Evolutionary conservation across 2,329 filamentous ascomycete species (phyloP).

Genomic region (Cytospora paraplurivora): DNA sequence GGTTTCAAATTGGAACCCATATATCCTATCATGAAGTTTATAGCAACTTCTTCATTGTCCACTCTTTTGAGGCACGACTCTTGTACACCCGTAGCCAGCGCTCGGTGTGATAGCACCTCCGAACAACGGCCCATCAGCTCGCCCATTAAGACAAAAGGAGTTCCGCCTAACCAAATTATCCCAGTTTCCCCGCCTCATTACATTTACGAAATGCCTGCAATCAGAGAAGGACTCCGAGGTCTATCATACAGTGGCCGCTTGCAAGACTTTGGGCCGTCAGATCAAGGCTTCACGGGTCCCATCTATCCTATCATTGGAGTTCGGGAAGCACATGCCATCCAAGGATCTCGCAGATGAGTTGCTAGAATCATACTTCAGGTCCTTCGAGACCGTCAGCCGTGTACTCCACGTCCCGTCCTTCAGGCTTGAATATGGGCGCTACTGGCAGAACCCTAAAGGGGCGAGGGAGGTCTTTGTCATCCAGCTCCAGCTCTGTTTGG

Average conservation of each 20-base stretch:
- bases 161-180: constrained; percentile 21
- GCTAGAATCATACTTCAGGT: constrained; percentile 51
- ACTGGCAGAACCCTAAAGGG: constrained; percentile 48
- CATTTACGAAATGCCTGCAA: constrained; percentile 45
- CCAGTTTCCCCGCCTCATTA: constrained; percentile 48
- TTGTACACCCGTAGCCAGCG: not conserved
- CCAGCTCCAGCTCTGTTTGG: constrained; percentile 59
- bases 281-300: constrained; percentile 55
- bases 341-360: constrained; percentile 49
- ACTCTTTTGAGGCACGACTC: not conserved
- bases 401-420: constrained; percentile 57
- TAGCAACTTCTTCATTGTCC: not conserved
- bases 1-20: too few species aligned
- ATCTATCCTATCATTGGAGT: constrained; percentile 45
- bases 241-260: constrained; percentile 45
- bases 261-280: constrained; percentile 53
- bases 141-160: not conserved
- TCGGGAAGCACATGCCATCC: constrained; percentile 49
- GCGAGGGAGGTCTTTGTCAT: constrained; percentile 55
- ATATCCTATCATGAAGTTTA: not conserved
- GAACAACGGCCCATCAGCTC: not conserved
- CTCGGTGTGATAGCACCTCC: not conserved
- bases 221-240: constrained; percentile 43
- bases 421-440: constrained; percentile 47
- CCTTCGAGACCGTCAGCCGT: constrained; percentile 50